Evolutionary conservation across 2,329 filamentous ascomycete genomes (phyloP), one percentile per base, ranked within the genome.

Genomic region (Colletotrichum sp.): DNA sequence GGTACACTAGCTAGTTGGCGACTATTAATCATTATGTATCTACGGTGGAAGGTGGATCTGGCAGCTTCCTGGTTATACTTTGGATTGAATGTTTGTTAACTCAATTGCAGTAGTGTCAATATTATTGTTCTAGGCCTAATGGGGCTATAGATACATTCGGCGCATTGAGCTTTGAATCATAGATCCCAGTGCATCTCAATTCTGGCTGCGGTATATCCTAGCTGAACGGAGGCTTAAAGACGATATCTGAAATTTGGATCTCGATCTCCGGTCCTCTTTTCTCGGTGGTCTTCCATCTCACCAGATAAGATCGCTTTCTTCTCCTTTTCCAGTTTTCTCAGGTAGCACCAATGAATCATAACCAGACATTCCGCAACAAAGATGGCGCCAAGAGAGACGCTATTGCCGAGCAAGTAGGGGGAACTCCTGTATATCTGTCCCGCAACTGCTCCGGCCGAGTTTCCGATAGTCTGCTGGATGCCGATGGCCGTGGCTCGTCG

Each of bases 401-500:
- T 36, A 24, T 34, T 79, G 4, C 83, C 83, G 21, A 85, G 77
- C 13, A 79, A 75, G 34, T 84, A 85, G 52, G 76, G 82, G 60
- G 74, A 79, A 63, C 57, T 79, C 24, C 82, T 78, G 61, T 84
- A 85, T 30, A 85, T 82, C 76, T 85, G 83, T 7, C 82, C 82
- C 18, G 83, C 79, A 12, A 88, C 84, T n/a, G 88, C 83, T n/a
- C 87, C 87, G 4, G 87, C 87, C 6, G 83, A 83, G 68, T 89
- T 89, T 6, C 85, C 87, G 13, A 63, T 36, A 13, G 60, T 63
- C 26, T 32, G 26, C 60, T 63, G 60, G 4, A 87, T 78, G 87
- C 52, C 52, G 1, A 57, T 57, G 21, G 52, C 52, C 3, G 21
- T 57, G 7, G 52, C 52, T 26, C 52, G 21, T 57, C 52, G 52